Base-by-base conservation (phyloP, 305 asterid genomes). In the Fraxinus sp. region DNA sequence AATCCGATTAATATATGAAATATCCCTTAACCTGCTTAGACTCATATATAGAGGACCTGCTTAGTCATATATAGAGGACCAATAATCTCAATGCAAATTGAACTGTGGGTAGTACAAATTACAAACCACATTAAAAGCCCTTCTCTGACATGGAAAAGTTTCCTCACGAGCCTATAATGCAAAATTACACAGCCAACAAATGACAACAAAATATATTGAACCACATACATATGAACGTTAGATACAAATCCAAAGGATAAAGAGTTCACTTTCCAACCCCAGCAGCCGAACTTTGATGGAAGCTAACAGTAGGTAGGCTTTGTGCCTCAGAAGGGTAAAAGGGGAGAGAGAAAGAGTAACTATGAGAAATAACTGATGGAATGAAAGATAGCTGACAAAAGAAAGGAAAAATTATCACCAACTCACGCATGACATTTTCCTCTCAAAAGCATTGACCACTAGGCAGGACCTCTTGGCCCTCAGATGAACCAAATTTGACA, bases 381-480 rank as follows among this genome's bases (percentile, higher is more conserved):
- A 11, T 28, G 36, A 66, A 66, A 24, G 18, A 66, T 28, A 26
- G 74, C 74, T 9, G 74, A 66, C 74, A 4, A 26, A 26, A 35
- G 35, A 24, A 66, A 28, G 16, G 36, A 28, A 66, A 66, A 26
- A 62, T 26, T 24, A 9, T 24, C 35, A 13, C 18, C 13, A 66
- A 66, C 74, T 26, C 36, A 66, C 16, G 9, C 11, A 24, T 3
- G 32, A 62, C 71, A 62, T 22, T 62, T 22, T 62, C 32, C 32
- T 62, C 28, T 2, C 71, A 62, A 62, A 62, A 62, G 32, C 71
- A 62, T 26, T 62, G 71, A 5, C 22, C 39, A 68, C 75, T 30
- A 68, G 75, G 39, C 75, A 68, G 75, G 75, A 28, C 75, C 75
- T 68, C 75, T 68, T 68, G 75, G 20, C 75, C 7, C 9, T 68